A percentile compares a stretch with the other conserved stretches of the same genome.
phyloP scores from a whole-genome alignment of 163 green algal species.

The Volvox carteri region DNA sequence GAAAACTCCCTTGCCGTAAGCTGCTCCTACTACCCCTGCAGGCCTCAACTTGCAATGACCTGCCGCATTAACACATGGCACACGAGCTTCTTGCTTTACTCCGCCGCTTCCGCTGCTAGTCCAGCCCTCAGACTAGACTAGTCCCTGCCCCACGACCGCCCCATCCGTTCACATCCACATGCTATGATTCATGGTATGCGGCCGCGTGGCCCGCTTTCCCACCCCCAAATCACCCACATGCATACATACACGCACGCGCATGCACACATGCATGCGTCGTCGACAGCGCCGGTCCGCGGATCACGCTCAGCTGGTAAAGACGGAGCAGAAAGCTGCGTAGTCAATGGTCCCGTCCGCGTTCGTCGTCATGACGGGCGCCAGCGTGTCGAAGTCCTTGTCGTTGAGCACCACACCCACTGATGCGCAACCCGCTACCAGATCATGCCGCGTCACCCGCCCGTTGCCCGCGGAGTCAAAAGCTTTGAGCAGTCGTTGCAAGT shows the following conservation, averaged over 20 bases:
- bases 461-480: constrained; percentile 53
- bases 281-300: not conserved
- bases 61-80: too few species aligned
- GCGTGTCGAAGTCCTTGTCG: constrained; percentile 65
- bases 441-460: constrained; percentile 59
- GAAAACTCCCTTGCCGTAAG: too few species aligned
- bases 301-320: constrained; percentile 51
- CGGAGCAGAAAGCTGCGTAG: constrained; percentile 47
- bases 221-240: too few species aligned
- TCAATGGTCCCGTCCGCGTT: constrained; percentile 52
- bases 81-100: too few species aligned
- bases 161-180: too few species aligned
- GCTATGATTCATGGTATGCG: too few species aligned
- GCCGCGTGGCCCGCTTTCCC: too few species aligned
- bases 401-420: constrained; percentile 73
- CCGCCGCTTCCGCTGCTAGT: too few species aligned
- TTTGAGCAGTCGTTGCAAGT: constrained; percentile 54
- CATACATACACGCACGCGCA: not conserved
- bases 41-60: too few species aligned
- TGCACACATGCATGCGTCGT: not conserved
- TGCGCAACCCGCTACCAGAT: constrained; percentile 70
- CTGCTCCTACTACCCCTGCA: too few species aligned
- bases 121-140: too few species aligned
- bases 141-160: too few species aligned
- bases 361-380: constrained; percentile 53